A percentile compares a stretch with the other conserved stretches of the same genome.
Conservation (phyloP, 1,284 basidiomycete species). For the Macrocybe sp. region DNA sequence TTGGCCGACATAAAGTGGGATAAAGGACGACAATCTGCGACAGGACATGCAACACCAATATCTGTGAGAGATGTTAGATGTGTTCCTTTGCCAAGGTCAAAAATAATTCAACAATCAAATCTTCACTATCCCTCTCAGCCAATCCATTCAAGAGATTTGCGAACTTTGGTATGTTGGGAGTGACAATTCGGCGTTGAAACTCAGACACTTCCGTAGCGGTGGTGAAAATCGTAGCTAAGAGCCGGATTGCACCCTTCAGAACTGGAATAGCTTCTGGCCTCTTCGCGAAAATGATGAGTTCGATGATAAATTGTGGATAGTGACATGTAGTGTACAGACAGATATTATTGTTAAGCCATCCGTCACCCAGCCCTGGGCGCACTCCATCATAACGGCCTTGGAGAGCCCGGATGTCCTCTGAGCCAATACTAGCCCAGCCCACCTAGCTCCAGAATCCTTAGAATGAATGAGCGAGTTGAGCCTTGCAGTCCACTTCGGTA, state of each 20-base stretch:
- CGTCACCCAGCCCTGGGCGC: conserved; percentile 65
- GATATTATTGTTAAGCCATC: conserved; percentile 59
- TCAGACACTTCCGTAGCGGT: conserved; percentile 55
- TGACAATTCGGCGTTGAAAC: conserved; percentile 71
- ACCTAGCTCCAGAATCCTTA: conserved; percentile 64
- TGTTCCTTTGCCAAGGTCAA: not conserved
- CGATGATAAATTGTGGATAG: conserved; percentile 16
- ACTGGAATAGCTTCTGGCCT: conserved; percentile 60
- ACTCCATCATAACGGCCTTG: conserved; percentile 56
- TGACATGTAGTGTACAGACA: conserved; percentile 41
- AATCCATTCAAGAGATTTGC: conserved; percentile 50
- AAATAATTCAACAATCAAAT: conserved; percentile 1
- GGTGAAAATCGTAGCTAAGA: conserved; percentile 56
- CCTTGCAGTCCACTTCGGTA: conserved; percentile 67
- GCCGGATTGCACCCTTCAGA: conserved; percentile 54
- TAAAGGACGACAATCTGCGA: conserved; percentile 56
- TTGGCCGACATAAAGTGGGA: conserved; percentile 57
- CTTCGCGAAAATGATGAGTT: conserved; percentile 32
- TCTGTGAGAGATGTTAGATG: conserved; percentile 29
- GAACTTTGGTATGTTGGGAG: conserved; percentile 69
- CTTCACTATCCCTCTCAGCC: conserved; percentile 43
- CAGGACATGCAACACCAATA: conserved; percentile 46
- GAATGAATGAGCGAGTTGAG: conserved; percentile 69
- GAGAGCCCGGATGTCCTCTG: conserved; percentile 56
- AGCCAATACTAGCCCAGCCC: conserved; percentile 73